These are phyloP conservation scores for Gillenia trifoliata DNA, from an alignment of 306 rosid species.

Conservation along the genomic window DNA sequence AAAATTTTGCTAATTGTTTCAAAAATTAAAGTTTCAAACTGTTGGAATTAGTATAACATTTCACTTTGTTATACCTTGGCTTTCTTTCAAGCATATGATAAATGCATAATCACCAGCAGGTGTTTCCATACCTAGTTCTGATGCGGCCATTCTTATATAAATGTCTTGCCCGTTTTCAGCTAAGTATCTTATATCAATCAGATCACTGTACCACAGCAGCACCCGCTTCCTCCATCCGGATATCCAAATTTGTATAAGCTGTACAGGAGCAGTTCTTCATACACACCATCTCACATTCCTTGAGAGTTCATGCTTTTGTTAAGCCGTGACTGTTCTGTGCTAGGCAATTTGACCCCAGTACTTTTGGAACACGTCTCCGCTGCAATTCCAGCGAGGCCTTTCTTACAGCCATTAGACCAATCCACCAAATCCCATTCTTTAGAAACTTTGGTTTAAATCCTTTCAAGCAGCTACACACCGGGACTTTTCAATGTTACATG, in stretches of 20 bases:
- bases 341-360: conserved; percentile 28
- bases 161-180: conserved; percentile 14
- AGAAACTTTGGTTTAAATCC: conserved; percentile 37
- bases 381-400: conserved; percentile 24
- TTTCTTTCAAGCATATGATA: background rate
- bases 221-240: conserved; percentile 29
- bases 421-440: conserved; percentile 15
- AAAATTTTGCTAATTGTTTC: background rate
- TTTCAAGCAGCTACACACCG: conserved; percentile 39
- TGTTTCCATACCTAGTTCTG: background rate
- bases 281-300: conserved; percentile 29
- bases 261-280: conserved; percentile 38
- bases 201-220: conserved; percentile 36
- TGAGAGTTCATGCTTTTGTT: conserved; percentile 20
- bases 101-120: background rate
- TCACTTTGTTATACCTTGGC: background rate
- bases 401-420: conserved; percentile 43
- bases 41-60: background rate
- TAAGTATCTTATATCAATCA: conserved; percentile 23
- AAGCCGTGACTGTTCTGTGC: conserved; percentile 3
- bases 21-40: background rate
- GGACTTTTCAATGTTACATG: conserved; percentile 18
- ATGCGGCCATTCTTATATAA: conserved; percentile 7
- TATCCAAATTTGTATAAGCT: conserved; percentile 34
- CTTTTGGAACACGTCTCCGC: conserved; percentile 23